Evolutionary conservation across 805 yeast genomes (phyloP), one percentile per base, ranked within the genome.

Genomic region (Pichia membranifaciens): DNA sequence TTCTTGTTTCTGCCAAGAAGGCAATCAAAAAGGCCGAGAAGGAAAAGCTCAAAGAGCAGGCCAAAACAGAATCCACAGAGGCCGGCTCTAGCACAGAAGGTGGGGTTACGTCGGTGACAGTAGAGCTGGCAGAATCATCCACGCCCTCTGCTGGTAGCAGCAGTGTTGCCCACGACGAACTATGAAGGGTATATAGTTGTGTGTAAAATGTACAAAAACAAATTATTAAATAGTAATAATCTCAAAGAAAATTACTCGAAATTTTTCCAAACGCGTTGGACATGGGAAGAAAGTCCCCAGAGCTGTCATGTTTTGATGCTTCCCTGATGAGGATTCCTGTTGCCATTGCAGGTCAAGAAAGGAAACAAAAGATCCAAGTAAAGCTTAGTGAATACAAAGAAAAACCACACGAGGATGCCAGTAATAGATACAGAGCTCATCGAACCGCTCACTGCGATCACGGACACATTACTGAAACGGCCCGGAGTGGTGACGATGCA

Each of bases 401-500:
- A n/a, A n/a, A n/a, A n/a, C n/a, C n/a, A n/a, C n/a, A 13, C 9
- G 10, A 25, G 10, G 7, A 64, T 64, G 68, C 62, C 67, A 4
- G 38, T 15, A 9, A 47, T 49, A 31, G 70, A 67, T 43, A 61
- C 69, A 3, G 65, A 62, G 44, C 49, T 66, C 28, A 54, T 66
- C 16, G 60, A 58, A 2, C 66, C 70, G 2, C 49, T 67, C 16
- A 58, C 64, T 1, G 53, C 55, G 44, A 60, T 65, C 15, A 61
- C 70, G 0, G 69, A 67, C 38, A 58, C 63, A 2, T 52, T 67
- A 10, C 51, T 57, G 23, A 64, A 62, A 45, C 51, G 68, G n/a
- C 71, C 71, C 2, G 71, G 70, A 1, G 54, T 54, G 6, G 67
- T 66, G 8, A 51, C 60, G 4, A 54, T 66, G 13, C 65, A 59